Evolutionary conservation across 352 stramenopile genomes (phyloP), one percentile per base, ranked within the genome.

Genomic region (Globisporangium cystogenes): DNA sequence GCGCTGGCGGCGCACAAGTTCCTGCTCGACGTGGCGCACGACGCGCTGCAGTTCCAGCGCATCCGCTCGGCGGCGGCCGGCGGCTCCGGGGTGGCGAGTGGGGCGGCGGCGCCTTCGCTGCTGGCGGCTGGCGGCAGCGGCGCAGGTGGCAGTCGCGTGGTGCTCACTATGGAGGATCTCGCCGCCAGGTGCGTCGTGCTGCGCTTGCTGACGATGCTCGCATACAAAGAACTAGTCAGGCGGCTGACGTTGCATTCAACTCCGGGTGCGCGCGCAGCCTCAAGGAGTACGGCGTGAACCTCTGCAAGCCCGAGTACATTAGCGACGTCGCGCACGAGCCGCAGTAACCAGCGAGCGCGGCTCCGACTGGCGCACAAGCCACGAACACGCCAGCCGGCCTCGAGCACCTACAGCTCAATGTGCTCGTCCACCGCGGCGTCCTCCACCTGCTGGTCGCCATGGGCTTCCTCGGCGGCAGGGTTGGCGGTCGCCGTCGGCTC

Each of bases 271-370:
- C n/a, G 11, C 26, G 36, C 37, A 90, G 79, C 57, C 62, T 93
- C 21, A 86, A 86, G 46, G 82, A 93, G 51, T 93, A 88, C 63
- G 79, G 79, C 45, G 60, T 93, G 37, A 90, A 87, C 48, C 65
- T 92, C 24, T 81, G 71, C 67, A 87, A 87, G 67, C 82, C 82
- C 15, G 77, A 93, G 57, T 93, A 93, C 59, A 72, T 86, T 27
- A 87, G 79, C 47, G 79, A 93, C 64, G 52, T 79, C 40, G 63
- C 62, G 2, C 54, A 77, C 11, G 58, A 82, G 59, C 37, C 53
- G 33, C 33, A 53, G 36, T 27, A 47, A 26, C 31, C 33, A 18
- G 33, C 29, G 29, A 35, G 29, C 29, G 29, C 11, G 29, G 29
- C 29, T 35, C 29, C 29, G 29, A 11, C 29, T 35, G 14, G 33